Percentiles rank a stretch among this genome's conserved stretches.
These are phyloP conservation scores for Anthracocystis panici-leucophaei DNA, from an alignment of 1,284 basidiomycete species.

Conservation along the genomic window DNA sequence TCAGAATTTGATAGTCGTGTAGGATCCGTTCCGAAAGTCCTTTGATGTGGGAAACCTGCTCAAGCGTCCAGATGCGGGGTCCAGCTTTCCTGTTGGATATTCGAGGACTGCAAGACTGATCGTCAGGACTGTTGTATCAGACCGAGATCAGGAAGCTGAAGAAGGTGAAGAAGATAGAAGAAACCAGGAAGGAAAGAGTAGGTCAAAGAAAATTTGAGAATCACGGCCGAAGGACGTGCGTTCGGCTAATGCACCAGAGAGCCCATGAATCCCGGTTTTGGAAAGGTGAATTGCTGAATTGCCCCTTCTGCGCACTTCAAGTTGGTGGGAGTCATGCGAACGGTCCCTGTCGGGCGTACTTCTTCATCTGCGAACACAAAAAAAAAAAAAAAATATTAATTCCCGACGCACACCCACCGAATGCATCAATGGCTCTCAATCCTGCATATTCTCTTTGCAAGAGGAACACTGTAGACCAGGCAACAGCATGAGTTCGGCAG, in stretches of 20 bases:
- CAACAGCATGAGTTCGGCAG: too few species aligned
- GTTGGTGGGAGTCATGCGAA: conserved; percentile 2
- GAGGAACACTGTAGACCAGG: too few species aligned
- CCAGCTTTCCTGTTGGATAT: neutral
- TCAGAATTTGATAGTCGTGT: too few species aligned
- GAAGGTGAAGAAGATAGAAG: neutral
- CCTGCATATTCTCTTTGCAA: too few species aligned
- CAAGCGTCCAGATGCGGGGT: too few species aligned
- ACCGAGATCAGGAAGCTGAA: neutral
- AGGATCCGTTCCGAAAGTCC: too few species aligned
- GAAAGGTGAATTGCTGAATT: conserved; percentile 2
- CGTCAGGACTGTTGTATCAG: neutral
- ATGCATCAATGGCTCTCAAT: too few species aligned
- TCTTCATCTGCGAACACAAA: too few species aligned
- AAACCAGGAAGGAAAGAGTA: neutral
- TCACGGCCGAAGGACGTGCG: neutral
- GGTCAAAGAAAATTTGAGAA: neutral
- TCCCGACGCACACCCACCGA: too few species aligned
- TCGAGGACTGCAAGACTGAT: neutral
- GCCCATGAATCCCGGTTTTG: neutral
- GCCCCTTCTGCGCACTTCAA: neutral
- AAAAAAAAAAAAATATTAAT: too few species aligned
- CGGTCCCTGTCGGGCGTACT: too few species aligned
- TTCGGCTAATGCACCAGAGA: neutral
- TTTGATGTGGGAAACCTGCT: too few species aligned